Conservation (phyloP, 169 alveolate genomes). For the Eimeria falciformis region DNA sequence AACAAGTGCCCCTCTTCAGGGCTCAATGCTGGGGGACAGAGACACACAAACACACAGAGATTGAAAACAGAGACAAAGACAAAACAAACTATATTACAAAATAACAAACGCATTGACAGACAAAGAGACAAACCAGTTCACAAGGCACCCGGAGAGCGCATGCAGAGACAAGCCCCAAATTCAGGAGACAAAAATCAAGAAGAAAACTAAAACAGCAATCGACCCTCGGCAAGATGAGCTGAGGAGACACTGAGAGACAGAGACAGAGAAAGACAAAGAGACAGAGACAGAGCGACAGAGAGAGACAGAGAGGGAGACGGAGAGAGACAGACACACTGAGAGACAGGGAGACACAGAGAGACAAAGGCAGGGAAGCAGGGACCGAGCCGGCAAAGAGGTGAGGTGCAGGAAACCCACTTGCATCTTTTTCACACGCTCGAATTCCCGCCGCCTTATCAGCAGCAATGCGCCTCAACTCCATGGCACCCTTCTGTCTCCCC, state of each 20-base stretch:
- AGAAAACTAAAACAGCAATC: not conserved
- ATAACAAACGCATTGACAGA: not conserved
- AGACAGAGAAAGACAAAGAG: not conserved
- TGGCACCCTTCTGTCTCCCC: not conserved
- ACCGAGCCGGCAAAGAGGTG: not conserved
- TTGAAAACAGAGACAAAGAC: not conserved
- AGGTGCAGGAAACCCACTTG: not conserved
- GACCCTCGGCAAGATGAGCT: no score
- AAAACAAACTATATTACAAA: not conserved
- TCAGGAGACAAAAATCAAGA: not conserved
- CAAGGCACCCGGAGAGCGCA: not conserved
- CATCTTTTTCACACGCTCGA: not conserved
- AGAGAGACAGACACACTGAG: not conserved
- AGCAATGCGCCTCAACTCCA: not conserved
- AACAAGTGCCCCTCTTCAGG: not conserved
- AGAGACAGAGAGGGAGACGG: not conserved
- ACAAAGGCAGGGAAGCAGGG: not conserved
- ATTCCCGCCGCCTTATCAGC: constrained; percentile 1
- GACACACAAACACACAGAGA: not conserved
- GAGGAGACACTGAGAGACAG: no score
- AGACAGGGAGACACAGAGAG: not conserved
- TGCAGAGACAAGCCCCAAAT: not conserved
- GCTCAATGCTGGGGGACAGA: not conserved
- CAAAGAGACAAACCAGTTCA: not conserved
- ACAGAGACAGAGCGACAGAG: not conserved